phyloP scores from a whole-genome alignment of 2,329 filamentous ascomycete species.

The Cladosporium sp. region DNA sequence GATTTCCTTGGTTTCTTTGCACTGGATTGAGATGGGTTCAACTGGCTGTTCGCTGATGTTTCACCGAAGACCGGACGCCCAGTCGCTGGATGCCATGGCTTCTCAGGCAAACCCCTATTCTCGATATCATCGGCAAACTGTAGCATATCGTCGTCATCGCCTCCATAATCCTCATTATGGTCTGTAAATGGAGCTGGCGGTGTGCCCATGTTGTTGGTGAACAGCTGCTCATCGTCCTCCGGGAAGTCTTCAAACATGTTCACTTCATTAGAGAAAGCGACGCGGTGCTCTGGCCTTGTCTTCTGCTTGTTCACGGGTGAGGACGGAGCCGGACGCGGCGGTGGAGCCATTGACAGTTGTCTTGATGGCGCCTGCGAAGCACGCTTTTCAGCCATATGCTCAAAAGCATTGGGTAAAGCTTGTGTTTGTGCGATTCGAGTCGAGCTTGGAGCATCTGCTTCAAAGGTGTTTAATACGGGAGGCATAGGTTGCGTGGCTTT shows the following conservation, averaged over 20 bases:
- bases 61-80: conserved; percentile 31
- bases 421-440: conserved; percentile 31
- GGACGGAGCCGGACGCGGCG: conserved; percentile 1
- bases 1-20: conserved; percentile 31
- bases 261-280: conserved; percentile 2
- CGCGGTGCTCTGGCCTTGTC: background rate
- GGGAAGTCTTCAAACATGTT: conserved; percentile 11
- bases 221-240: conserved; percentile 24
- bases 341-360: conserved; percentile 10
- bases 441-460: conserved; percentile 20
- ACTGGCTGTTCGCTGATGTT: conserved; percentile 22
- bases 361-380: background rate
- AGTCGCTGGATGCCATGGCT: conserved; percentile 4
- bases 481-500: conserved; percentile 26
- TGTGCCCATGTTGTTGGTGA: conserved; percentile 35
- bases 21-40: conserved; percentile 13
- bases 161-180: conserved; percentile 31
- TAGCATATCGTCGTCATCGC: conserved; percentile 37
- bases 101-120: conserved; percentile 26
- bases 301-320: background rate
- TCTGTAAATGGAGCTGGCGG: conserved; percentile 26
- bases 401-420: conserved; percentile 1
- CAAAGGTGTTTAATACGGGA: background rate
- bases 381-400: conserved; percentile 4
- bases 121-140: conserved; percentile 42